Base-by-base conservation (phyloP, 768 basidiomycete genomes). In the Leccinum disarticulatum region DNA sequence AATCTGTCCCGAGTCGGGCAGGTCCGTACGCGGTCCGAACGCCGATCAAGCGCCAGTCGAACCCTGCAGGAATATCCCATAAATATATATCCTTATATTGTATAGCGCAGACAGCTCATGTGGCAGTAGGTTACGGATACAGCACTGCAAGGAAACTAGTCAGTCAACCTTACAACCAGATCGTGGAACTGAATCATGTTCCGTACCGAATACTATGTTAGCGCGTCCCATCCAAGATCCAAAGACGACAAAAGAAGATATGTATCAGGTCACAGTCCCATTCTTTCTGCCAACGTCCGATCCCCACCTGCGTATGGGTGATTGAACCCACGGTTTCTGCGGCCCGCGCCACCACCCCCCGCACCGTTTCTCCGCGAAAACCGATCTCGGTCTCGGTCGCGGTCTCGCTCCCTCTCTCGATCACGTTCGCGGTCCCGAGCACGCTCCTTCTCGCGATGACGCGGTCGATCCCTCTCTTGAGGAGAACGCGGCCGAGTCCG, bases 261-360 rank as follows among this genome's bases (percentile, higher is more conserved):
- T 61, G 19, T 56, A 28, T 54, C 66, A n/a, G n/a, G 41, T 81
- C 75, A 90, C 47, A 91, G 80, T 73, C 91, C 91, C 87, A 93
- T 83, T 69, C 91, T 79, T 75, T 92, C 89, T 73, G 87, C 88
- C 79, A 93, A 85, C 79, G 91, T 90, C 83, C 90, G 90, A 79
- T 89, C 87, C 49, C 77, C 78, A 62, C 70, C 64, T 50, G 68
- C 63, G 41, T 75, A 75, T 31, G 70, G 57, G 41, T 73, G 73
- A 50, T 77, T 74, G 63, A 75, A 75, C 59, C 72, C 72, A 59
- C 69, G 77, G 57, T 66, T 67, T 70, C 79, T 71, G 68, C 79
- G 70, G 87, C 88, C 79, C 92, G 85, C 79, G 91, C 89, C 83
- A 53, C 75, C 67, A 48, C 79, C 74, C 1, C 76, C 71, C 52